Evolutionary conservation across 148 eudicot genomes (phyloP), one percentile per base, ranked within the genome.

Genomic region (Rhododendron williamsianum): DNA sequence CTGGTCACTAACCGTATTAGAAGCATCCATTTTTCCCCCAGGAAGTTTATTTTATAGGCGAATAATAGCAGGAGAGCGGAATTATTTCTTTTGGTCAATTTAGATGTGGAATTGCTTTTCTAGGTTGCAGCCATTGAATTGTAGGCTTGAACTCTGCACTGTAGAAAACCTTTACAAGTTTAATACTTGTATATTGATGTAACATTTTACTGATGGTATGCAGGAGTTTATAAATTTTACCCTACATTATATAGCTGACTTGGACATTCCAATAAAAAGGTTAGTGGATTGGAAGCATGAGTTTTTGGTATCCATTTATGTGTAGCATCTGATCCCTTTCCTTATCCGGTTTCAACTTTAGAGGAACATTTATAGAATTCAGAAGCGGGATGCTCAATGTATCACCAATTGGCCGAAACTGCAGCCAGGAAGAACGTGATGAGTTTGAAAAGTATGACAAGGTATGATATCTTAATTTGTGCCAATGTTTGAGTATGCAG

Each of bases 251-350:
- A 93, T 97, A 83, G 99, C 99, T 49, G 98, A 97, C 80, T 81
- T 97, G 89, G 99, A 97, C 87, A 97, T 97, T 85, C 99, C 98
- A 58, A 94, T 97, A 18, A 97, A 97, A 89, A 92, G 98, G 99
- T 95, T 87, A 84, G 77, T 72, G 35, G 35, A 69, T 12, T 65
- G 81, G 49, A 74, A 58, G 67, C 27, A 33, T 60, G 43, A 67
- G 76, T 58, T 65, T 63, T 80, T 49, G 38, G 25, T 71, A 25
- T 18, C 81, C 80, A 54, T 80, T 38, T 84, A 0, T 81, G 43
- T 67, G 78, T 33, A 16, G 85, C 87, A 69, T 69, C 82, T 65
- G 46, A 6, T 8, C 41, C 1, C 60, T 69, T 43, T 81, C 65
- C n/a, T 87, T 73, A 81, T 74, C 51, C 9, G 67, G 21, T 33